phyloP scores from a whole-genome alignment of 352 stramenopile species.

The Globisporangium canariense region DNA sequence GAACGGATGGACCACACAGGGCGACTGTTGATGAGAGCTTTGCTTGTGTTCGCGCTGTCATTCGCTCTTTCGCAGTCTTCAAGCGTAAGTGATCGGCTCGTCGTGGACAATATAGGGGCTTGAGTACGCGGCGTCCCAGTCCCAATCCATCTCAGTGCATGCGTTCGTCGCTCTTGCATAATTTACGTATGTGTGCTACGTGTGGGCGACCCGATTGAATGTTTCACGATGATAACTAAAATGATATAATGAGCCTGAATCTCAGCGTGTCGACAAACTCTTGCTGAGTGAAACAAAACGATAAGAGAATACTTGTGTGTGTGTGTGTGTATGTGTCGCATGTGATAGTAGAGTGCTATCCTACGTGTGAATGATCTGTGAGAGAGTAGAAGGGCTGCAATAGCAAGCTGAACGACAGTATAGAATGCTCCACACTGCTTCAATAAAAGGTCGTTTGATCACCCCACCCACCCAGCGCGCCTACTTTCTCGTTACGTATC shows the following conservation, averaged over 20 bases:
- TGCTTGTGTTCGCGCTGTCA: neutral
- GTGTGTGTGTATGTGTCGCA: neutral
- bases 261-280: slow-evolving; percentile 51
- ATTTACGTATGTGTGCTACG: slow-evolving; percentile 10
- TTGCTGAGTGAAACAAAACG: slow-evolving; percentile 57
- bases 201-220: slow-evolving; percentile 4
- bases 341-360: neutral
- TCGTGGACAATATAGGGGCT: neutral
- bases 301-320: neutral
- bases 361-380: neutral
- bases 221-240: slow-evolving; percentile 60
- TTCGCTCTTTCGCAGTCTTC: slow-evolving; percentile 4
- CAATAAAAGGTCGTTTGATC: neutral
- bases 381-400: too few species aligned
- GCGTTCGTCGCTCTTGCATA: neutral
- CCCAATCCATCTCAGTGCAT: neutral
- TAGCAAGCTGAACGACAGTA: neutral
- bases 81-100: neutral
- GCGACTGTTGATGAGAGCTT: neutral
- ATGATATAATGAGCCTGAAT: slow-evolving; percentile 86
- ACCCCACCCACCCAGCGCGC: neutral
- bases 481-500: neutral
- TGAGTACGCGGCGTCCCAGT: too few species aligned
- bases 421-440: neutral
- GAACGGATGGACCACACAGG: slow-evolving; percentile 13